Evolutionary conservation across 2,329 filamentous ascomycete genomes (phyloP), one percentile per base, ranked within the genome.

Genomic region (Mycosphaerella sp.): DNA sequence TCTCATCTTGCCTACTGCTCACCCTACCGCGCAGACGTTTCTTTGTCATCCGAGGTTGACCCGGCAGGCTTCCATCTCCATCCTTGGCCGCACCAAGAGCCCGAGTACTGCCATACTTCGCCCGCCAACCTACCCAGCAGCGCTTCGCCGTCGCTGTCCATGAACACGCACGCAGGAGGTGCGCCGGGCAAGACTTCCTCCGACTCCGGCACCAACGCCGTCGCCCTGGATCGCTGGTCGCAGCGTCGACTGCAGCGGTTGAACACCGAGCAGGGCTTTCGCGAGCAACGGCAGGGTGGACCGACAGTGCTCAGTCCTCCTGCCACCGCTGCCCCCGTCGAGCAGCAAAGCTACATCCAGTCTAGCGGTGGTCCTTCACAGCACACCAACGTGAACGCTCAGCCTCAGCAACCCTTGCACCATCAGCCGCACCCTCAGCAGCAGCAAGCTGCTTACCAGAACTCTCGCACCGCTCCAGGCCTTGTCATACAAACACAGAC

Each of bases 201-300:
- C 55, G 68, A 69, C 56, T 66, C 62, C 51, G 67, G 66, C 55
- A 53, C 55, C 41, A 47, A 58, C 29, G 46, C 57, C 53, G 48
- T 31, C 40, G 64, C 58, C 48, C 61, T 67, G 62, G 67, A 70
- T 62, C 66, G 68, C 53, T 71, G 64, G 64, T 66, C 66, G 55
- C 67, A 70, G 59, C 64, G 69, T 51, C 66, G 68, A 46, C 63
- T 70, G 64, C 67, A 70, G 62, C 66, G 69, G 55, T 58, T 70
- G 55, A 69, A 70, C 52, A 71, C 69, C 53, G 69, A 71, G 66
- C 67, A 69, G 56, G 67, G 66, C 58, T 71, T 71, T 59, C 62
- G 69, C 44, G 68, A 70, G 59, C 67, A 70, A 61, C 62, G 69
- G 41, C 67, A 69, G 55, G 66, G 64, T 49, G 64, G 63, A 17